These are phyloP conservation scores for Colletotrichum tropicicola DNA, from an alignment of 2,329 filamentous ascomycete genomes.

Conservation along the genomic window DNA sequence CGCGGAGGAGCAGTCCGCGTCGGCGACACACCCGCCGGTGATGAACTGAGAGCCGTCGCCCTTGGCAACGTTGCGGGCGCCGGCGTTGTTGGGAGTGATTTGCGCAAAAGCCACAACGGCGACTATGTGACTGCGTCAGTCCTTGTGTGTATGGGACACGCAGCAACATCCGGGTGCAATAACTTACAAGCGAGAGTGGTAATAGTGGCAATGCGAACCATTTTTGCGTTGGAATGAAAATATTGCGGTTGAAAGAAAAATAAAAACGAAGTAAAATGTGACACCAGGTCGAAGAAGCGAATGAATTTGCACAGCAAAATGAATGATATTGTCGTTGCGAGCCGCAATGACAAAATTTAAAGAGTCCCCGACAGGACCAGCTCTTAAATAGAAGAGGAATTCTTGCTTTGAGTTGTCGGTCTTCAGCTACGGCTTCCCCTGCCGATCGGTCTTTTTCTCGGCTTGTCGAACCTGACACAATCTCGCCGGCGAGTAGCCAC, in stretches of 20 bases:
- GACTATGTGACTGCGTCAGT: conserved; percentile 18
- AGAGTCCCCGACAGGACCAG: background rate
- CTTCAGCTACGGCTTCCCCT: background rate
- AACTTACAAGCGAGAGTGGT: conserved; percentile 37
- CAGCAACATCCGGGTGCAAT: no score
- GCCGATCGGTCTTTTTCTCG: background rate
- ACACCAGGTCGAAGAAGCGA: conserved; percentile 26
- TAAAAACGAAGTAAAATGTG: background rate
- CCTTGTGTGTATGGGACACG: background rate
- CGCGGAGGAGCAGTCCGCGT: conserved; percentile 37
- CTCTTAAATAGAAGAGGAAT: background rate
- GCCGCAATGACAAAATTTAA: background rate
- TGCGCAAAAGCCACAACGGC: conserved; percentile 31
- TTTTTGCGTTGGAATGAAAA: conserved; percentile 13
- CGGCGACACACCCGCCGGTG: conserved; percentile 39
- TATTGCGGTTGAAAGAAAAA: background rate
- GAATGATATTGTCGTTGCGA: background rate
- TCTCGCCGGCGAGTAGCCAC: background rate
- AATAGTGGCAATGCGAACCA: conserved; percentile 37
- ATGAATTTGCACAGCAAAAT: conserved; percentile 9
- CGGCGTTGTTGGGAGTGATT: conserved; percentile 35
- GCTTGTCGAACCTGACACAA: background rate
- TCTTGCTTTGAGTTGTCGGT: background rate
- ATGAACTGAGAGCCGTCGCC: conserved; percentile 38
- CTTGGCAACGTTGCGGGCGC: conserved; percentile 26